Evolutionary conservation across 257 asterid species (phyloP).

Genomic region (Thymus mandschuricus): DNA sequence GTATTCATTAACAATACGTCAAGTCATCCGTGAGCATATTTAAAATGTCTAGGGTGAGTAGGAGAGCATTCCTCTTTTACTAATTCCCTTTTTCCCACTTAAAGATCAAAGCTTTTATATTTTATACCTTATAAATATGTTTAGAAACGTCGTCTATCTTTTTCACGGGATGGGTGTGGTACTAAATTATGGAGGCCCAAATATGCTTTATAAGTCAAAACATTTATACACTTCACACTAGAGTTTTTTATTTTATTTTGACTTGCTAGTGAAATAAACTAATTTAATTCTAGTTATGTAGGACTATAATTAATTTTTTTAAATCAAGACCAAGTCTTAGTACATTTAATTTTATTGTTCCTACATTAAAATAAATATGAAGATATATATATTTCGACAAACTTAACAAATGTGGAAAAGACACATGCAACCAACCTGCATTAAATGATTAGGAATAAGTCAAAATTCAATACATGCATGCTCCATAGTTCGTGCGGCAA

Average conservation of each 20-base stretch:
- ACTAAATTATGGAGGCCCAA: too few relatives aligned
- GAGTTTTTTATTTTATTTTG: neutral
- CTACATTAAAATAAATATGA: neutral
- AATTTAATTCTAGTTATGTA: neutral
- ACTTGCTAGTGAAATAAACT: neutral
- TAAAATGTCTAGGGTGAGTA: too few relatives aligned
- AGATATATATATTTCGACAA: neutral
- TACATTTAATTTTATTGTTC: neutral
- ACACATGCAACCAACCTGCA: constrained; percentile 18
- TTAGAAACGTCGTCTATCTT: too few relatives aligned
- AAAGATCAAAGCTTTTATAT: too few relatives aligned
- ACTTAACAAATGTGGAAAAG: constrained; percentile 21
- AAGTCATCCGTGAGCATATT: too few relatives aligned
- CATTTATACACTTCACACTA: too few relatives aligned
- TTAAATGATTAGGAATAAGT: constrained; percentile 30
- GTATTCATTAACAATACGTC: too few relatives aligned
- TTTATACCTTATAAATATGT: too few relatives aligned
- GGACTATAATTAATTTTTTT: neutral
- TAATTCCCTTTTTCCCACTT: too few relatives aligned
- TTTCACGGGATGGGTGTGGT: too few relatives aligned
- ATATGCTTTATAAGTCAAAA: too few relatives aligned
- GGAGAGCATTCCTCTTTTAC: too few relatives aligned
- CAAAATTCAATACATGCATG: constrained; percentile 20
- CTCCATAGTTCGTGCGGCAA: constrained; percentile 11
- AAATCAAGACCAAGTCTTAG: neutral